Evolutionary conservation across 768 basidiomycete genomes (phyloP), one percentile per base, ranked within the genome.

Genomic region (Mycena capillaripes): DNA sequence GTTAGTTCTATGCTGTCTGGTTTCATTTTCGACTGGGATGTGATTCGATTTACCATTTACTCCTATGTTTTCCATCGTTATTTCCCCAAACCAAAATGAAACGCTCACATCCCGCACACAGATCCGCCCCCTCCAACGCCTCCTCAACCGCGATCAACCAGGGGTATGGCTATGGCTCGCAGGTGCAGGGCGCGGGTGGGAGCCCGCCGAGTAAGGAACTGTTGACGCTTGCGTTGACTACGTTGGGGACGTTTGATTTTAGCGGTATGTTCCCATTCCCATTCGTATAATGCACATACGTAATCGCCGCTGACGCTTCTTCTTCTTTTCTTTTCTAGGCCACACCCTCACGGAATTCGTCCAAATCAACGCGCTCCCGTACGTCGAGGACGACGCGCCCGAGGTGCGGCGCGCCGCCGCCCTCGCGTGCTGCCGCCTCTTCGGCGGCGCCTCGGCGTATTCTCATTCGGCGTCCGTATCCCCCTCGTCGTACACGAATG

Each of bases 341-440:
- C 97, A 99, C 74, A 89, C 95, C 12, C 85, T 99, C 67, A 97
- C 97, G 81, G 98, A 99, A 80, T 98, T 98, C 80, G 95, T 98
- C 34, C 94, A 97, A 44, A 92, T 87, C 66, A 94, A 95, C 71
- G 97, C 97, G 2, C 83, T 98, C 27, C 97, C 96, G 1, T 99
- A 97, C 80, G 88, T 99, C 46, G 97, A 99, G 78, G 93, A 98
- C 78, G 98, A 99, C 79, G 91, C 92, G 75, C 80, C 94, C 0
- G 95, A 97, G 71, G 93, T 99, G 2, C 88, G 98, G 16, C 89
- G 93, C 38, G 95, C 96, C 7, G 96, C 97, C 11, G 98, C 97
- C 2, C 80, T 95, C 50, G 96, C 97, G 1, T 98, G 97, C 78
- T 98, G 97, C 76, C 89, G 89, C 52, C 88, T 99, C 17, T 97